Evolutionary conservation across 805 yeast genomes (phyloP).

Genomic region (Schwanniomyces vanrijiae): DNA sequence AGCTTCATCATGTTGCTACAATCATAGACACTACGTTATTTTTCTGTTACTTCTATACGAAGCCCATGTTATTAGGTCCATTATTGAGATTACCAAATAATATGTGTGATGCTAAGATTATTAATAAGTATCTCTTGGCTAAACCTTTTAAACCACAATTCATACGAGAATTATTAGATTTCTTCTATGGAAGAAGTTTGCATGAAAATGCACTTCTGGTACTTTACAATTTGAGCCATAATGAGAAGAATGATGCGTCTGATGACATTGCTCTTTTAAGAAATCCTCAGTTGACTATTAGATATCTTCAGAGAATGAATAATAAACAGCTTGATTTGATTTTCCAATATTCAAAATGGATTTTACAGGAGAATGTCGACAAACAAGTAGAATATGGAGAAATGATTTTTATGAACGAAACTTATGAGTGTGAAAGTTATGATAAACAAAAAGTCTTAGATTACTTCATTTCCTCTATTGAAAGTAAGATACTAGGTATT

Average conservation of each 20-base stretch:
- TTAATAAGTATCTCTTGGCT: slow-evolving; percentile 50
- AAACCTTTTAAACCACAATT: slow-evolving; percentile 33
- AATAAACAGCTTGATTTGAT: slow-evolving; percentile 52
- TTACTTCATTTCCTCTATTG: slow-evolving; percentile 36
- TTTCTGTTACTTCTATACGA: slow-evolving; percentile 65
- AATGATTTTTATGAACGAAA: slow-evolving; percentile 63
- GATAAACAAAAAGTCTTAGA: slow-evolving; percentile 54
- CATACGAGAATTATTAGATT: slow-evolving; percentile 73
- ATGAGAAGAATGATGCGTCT: slow-evolving; percentile 11
- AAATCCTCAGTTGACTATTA: slow-evolving; percentile 47
- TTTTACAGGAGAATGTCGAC: slow-evolving; percentile 33
- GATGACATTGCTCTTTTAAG: slow-evolving; percentile 25
- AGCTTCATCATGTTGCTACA: slow-evolving; percentile 32
- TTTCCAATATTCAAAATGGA: slow-evolving; percentile 55
- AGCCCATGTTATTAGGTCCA: slow-evolving; percentile 78
- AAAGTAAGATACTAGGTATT: slow-evolving; percentile 22
- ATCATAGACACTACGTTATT: slow-evolving; percentile 79
- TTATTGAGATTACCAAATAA: slow-evolving; percentile 72
- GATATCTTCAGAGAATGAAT: slow-evolving; percentile 57
- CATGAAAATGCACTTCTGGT: slow-evolving; percentile 70
- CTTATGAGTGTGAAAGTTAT: slow-evolving; percentile 58
- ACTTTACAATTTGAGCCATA: slow-evolving; percentile 38
- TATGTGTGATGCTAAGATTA: slow-evolving; percentile 65
- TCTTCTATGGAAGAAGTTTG: slow-evolving; percentile 59
- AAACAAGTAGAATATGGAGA: slow-evolving; percentile 35